Conservation (phyloP, 176 grass and related monocot species). For the Lolium multiflorum region DNA sequence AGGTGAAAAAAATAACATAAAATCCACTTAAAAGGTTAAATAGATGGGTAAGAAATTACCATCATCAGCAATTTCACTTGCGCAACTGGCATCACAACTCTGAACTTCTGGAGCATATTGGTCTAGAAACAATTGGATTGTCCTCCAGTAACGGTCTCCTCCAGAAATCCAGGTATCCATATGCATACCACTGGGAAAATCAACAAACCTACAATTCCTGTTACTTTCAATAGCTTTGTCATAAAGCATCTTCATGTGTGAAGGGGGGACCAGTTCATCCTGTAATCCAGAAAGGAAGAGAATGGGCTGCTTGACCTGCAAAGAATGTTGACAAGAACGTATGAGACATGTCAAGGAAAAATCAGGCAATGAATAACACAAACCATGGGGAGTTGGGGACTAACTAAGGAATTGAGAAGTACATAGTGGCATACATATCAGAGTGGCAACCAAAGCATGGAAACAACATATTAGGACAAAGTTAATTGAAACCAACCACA, state of each 20-base stretch:
- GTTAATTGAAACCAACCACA: constrained; percentile 25
- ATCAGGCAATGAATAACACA: constrained; percentile 1
- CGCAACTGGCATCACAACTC: constrained; percentile 49
- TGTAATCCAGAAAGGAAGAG: constrained; percentile 94
- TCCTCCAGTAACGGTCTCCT: constrained; percentile 93
- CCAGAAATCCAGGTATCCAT: constrained; percentile 98
- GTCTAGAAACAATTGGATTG: constrained; percentile 80
- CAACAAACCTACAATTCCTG: constrained; percentile 75
- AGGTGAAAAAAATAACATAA: constrained; percentile 9
- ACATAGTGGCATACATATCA: constrained; percentile 5
- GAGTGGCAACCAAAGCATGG: constrained; percentile 10
- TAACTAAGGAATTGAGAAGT: constrained; percentile 36
- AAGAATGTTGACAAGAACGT: constrained; percentile 14
- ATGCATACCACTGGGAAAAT: constrained; percentile 97
- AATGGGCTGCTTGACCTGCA: constrained; percentile 88
- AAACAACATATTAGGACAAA: constrained; percentile 11
- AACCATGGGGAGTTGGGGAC: background rate
- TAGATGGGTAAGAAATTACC: constrained; percentile 56
- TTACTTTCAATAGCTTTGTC: constrained; percentile 74
- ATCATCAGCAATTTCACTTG: constrained; percentile 50
- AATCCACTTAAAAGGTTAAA: background rate
- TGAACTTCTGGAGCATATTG: constrained; percentile 61
- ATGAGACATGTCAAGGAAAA: constrained; percentile 10
- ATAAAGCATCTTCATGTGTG: constrained; percentile 85
- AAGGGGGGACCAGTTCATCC: constrained; percentile 93